These are phyloP conservation scores for Metschnikowia drakensbergensis DNA, from an alignment of 805 yeast genomes.

Conservation along the genomic window DNA sequence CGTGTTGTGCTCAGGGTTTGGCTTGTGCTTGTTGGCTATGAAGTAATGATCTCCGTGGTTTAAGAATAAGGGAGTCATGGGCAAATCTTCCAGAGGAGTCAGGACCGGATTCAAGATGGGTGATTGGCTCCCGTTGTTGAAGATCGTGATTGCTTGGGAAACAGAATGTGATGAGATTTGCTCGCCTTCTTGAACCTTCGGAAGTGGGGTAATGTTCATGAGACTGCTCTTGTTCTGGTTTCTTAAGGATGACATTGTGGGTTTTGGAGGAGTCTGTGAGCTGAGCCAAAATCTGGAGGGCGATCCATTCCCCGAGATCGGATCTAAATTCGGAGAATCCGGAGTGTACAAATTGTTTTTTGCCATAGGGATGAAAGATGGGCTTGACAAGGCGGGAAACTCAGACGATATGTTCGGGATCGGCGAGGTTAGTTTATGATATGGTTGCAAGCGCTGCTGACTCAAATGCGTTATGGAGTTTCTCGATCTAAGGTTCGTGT, in stretches of 20 bases:
- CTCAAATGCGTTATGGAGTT: conserved; percentile 22
- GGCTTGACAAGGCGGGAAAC: conserved; percentile 14
- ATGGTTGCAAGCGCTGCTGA: conserved; percentile 37
- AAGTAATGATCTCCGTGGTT: conserved; percentile 16
- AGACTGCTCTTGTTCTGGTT: conserved; percentile 7
- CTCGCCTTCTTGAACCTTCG: conserved; percentile 2
- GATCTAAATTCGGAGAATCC: conserved; percentile 50
- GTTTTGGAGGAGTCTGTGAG: conserved; percentile 50
- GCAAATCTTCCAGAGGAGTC: conserved; percentile 40
- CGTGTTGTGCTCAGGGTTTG: not conserved
- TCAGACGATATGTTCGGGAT: conserved; percentile 14
- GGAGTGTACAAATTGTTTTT: conserved; percentile 29
- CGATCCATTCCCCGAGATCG: conserved; percentile 50
- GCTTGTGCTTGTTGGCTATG: conserved; percentile 1
- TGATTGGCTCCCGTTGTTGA: conserved; percentile 21
- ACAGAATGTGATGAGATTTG: conserved; percentile 5
- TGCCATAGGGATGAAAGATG: conserved; percentile 30
- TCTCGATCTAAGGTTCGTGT: conserved; percentile 15
- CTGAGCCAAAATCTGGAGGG: conserved; percentile 53
- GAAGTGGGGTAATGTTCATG: not conserved
- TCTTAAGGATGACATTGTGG: conserved; percentile 20
- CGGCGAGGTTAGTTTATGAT: conserved; percentile 33
- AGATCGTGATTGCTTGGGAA: conserved; percentile 11
- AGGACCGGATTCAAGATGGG: conserved; percentile 40
- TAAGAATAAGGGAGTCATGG: conserved; percentile 40